Evolutionary conservation across 306 rosid genomes (phyloP), one percentile per base, ranked within the genome.

Genomic region (Astragalus membranaceus): DNA sequence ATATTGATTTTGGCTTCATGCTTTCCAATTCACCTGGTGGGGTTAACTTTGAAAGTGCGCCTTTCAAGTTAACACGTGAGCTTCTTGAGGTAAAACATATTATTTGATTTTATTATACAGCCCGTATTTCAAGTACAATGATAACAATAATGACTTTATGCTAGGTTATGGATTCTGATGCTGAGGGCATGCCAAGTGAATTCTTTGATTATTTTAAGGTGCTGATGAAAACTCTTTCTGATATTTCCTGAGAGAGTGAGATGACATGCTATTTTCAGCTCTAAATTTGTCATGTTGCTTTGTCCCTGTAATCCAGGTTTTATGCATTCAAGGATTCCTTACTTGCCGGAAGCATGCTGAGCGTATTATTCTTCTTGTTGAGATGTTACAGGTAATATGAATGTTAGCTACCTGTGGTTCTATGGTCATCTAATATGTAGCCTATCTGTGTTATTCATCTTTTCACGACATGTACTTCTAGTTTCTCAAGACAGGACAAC

Each of bases 321-420:
- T 95, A 70, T 95, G 99, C 96, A 95, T 95, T 79, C 99, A 95
- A 89, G 99, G 99, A 61, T 95, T 95, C 88, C 99, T 95, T 79
- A 95, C 99, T 65, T 95, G 99, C 78, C 99, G 97, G 75, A 95
- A 95, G 84, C 99, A 95, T 82, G 99, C 99, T 10, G 99, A 95
- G 65, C 96, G 99, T 54, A 80, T 95, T 75, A 91, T 95, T 84
- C 97, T 95, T 80, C 99, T 95, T 50, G 97, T 95, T 67, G 99
- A 95, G 83, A 95, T 95, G 99, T 88, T 95, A 86, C 96, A 95
- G 99, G 99, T 95, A 88, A 73, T 41, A 14, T 48, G 70, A 80
- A 54, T 44, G 55, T 66, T 35, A 36, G 60, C 77, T 79, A 51
- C 55, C 56, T 51, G 32, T 15, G 55, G 67, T 72, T 32, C 48